Base-by-base conservation (phyloP, 805 yeast genomes). In the Tetrapisispora namnaoensis region DNA sequence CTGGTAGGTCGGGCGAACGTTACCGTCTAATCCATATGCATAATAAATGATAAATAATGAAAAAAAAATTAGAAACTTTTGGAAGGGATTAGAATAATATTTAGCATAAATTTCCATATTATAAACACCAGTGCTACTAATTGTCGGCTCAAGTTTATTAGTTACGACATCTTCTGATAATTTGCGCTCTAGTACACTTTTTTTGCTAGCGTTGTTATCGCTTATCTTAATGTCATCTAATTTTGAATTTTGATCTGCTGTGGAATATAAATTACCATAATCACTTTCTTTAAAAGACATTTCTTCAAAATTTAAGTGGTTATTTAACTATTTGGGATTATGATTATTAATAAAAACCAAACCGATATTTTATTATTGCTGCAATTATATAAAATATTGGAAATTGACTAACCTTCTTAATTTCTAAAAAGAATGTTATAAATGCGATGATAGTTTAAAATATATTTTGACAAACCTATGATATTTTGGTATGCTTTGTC, bases 21-120 rank as follows among this genome's bases (percentile, higher is more conserved):
- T 67, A 47, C 73, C 71, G 58, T 82, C 87, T 42, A 82, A 67
- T 32, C 82, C 78, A 55, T 79, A 79, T 24, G 74, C 73, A 56
- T 79, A 82, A 21, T 83, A 74, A 43, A 78, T 72, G 22, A 76
- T 55, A 55, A 82, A 80, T 22, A 77, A 63, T 17, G 74, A 66
- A 46, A 77, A 59, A 59, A 74, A 77, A 38, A 80, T 63, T 4
- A 68, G 51, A 10, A 70, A 52, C 46, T 72, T 73, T 51, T 69
- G 69, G 30, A 51, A 47, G 38, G 58, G 53, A 28, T 60, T 48
- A 84, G 66, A 51, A 56, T 76, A 78, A 52, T 77, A 80, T 24
- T 69, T 67, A 17, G 76, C 68, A 52, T 78, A 69, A 24, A 78
- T 67, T 60, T 81, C 86, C 21, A 75, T 71, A 53, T 75, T 77